Conservation (phyloP, 1,139 yeast genomes). For the Yamadazyma diospyri region DNA sequence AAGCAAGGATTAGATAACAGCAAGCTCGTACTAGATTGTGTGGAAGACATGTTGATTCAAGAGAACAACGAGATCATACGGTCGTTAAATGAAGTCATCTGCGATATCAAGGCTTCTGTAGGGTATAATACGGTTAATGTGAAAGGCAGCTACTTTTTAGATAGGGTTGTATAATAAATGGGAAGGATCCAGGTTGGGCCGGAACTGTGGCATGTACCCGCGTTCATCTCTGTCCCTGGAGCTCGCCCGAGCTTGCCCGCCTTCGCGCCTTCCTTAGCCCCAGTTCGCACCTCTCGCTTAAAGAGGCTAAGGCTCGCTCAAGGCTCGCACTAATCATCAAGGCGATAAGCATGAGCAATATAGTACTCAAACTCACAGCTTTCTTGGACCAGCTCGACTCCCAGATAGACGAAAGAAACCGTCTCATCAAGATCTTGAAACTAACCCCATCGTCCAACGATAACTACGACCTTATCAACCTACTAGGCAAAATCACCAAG, state of each 20-base stretch:
- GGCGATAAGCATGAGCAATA: not conserved
- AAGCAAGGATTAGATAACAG: slow-evolving; percentile 9
- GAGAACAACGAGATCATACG: slow-evolving; percentile 13
- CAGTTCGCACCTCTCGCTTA: no score
- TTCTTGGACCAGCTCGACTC: slow-evolving; percentile 37
- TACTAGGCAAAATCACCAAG: slow-evolving; percentile 34
- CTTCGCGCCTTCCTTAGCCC: no score
- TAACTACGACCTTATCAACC: slow-evolving; percentile 47
- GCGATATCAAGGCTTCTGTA: slow-evolving; percentile 10
- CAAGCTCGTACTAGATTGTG: slow-evolving; percentile 13
- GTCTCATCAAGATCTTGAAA: slow-evolving; percentile 38
- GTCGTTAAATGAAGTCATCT: slow-evolving; percentile 8
- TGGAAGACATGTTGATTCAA: slow-evolving; percentile 15
- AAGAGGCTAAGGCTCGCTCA: no score
- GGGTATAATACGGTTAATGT: slow-evolving; percentile 13
- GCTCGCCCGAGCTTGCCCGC: no score
- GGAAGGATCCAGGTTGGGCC: no score
- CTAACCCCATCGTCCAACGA: slow-evolving; percentile 53
- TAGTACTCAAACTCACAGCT: slow-evolving; percentile 6
- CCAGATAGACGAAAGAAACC: slow-evolving; percentile 48
- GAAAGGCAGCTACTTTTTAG: slow-evolving; percentile 3
- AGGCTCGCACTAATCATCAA: no score
- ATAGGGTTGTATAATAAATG: not conserved
- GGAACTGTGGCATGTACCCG: no score
- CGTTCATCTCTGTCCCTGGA: no score